Base-by-base conservation (phyloP, 768 basidiomycete species). In the Boletus bicolor region DNA sequence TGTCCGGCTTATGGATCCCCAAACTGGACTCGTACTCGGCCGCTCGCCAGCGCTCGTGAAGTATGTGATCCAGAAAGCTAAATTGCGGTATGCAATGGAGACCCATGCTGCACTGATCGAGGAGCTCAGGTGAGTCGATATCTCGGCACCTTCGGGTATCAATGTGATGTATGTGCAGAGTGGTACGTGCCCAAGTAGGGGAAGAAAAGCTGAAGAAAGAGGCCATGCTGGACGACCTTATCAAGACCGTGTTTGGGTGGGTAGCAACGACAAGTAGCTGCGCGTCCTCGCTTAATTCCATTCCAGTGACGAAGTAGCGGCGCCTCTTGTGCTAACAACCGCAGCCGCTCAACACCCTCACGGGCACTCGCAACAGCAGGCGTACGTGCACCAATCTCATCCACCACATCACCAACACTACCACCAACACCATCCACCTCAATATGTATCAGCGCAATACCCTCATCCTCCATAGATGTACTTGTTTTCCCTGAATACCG, bases 61-160 rank as follows among this genome's bases (percentile, higher is more conserved):
- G 77, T 95, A 94, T 68, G 76, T 84, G 73, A 59, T 78, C 73
- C 57, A 72, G 37, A 71, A 94, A 65, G 92, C 93, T 7, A 93
- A 92, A 65, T 79, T 87, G 68, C 76, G 75, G 48, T 88, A 85
- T 65, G 84, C 82, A 14, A 58, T 86, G 32, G 80, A 87, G 54
- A 84, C 89, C 64, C 85, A 91, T 57, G 83, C 82, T 34, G 73
- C 75, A 34, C 73, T 94, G 38, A 72, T 80, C 32, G 82, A 85
- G 59, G 88, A 94, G 68, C 72, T 91, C 58, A 78, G 69, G 70
- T 71, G 51, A 36, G 63, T 51, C 32, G 46, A 14, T 45, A 1
- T 24, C 11, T 1, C 26, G 9, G 26, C 8, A 6, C 7, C 1
- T 11, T 15, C 21, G 34, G 46, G 28, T n/a, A 12, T 7, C 6